Conservation (phyloP, 2,329 filamentous ascomycete species). For the Trichoderma sp. region DNA sequence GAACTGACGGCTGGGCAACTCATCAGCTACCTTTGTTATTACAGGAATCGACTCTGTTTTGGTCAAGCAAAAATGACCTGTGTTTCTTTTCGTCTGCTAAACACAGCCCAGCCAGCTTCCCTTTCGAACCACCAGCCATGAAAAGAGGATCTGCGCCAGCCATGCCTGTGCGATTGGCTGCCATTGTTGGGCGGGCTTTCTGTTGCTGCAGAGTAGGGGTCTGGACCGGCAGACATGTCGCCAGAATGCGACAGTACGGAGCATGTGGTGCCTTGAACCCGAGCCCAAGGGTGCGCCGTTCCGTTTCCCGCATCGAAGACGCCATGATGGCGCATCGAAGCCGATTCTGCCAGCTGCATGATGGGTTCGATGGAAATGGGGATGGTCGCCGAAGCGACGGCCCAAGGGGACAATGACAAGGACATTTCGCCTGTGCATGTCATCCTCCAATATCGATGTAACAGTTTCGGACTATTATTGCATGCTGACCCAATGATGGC, state of each 20-base stretch:
- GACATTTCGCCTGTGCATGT: not conserved
- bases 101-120: slow-evolving; percentile 17
- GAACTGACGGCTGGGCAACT: slow-evolving; percentile 1
- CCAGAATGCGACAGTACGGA: not conserved
- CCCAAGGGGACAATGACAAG: slow-evolving; percentile 4
- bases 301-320: slow-evolving; percentile 4
- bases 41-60: too few species aligned
- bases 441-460: not conserved
- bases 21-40: not conserved
- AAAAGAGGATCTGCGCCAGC: slow-evolving; percentile 25
- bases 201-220: slow-evolving; percentile 1
- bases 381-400: slow-evolving; percentile 11
- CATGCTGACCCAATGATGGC: not conserved
- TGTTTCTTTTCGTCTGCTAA: not conserved
- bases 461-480: too few species aligned
- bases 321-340: slow-evolving; percentile 1
- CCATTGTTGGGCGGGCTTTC: slow-evolving; percentile 4
- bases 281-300: too few species aligned
- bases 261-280: not conserved
- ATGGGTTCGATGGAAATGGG: not conserved
- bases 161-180: slow-evolving; percentile 22
- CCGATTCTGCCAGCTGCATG: slow-evolving; percentile 12
- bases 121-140: slow-evolving; percentile 19
- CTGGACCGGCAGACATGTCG: slow-evolving; percentile 17
- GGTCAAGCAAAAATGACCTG: slow-evolving; percentile 12